These are phyloP conservation scores for Discostella stelligeroides DNA, from an alignment of 108 stramenopile species.

Conservation along the genomic window DNA sequence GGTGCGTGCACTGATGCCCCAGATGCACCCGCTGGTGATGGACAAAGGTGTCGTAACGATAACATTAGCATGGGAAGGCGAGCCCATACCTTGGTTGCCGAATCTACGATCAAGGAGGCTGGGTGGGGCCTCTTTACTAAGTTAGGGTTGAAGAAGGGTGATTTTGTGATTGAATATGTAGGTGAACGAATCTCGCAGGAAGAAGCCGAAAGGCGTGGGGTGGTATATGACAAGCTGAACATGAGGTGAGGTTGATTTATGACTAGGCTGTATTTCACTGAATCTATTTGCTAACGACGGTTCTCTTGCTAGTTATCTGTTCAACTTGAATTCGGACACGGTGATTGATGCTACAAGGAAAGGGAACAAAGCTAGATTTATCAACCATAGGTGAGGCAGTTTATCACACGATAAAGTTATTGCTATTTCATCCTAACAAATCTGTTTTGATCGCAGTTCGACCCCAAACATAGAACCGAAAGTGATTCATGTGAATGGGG, in stretches of 20 bases:
- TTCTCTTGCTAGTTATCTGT: constrained; percentile 55
- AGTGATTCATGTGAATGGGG: constrained; percentile 72
- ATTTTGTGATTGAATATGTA: constrained; percentile 83
- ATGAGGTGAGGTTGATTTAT: constrained; percentile 39
- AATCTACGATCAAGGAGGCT: constrained; percentile 62
- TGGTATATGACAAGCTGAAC: constrained; percentile 75
- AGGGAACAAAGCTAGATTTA: constrained; percentile 82
- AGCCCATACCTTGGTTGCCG: constrained; percentile 61
- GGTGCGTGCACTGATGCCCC: constrained; percentile 68
- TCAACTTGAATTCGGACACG: constrained; percentile 75
- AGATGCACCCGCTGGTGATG: constrained; percentile 35
- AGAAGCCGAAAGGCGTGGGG: constrained; percentile 85
- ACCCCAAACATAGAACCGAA: constrained; percentile 72
- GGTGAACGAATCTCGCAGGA: constrained; percentile 85
- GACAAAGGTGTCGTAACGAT: constrained; percentile 75
- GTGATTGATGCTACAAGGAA: constrained; percentile 79
- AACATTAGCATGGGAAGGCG: constrained; percentile 71
- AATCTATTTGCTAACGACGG: neutral
- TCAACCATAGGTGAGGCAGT: constrained; percentile 62
- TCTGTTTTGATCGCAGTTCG: constrained; percentile 14
- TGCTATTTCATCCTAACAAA: neutral
- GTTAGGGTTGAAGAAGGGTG: constrained; percentile 68
- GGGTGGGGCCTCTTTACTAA: constrained; percentile 87
- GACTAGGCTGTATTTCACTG: neutral
- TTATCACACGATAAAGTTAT: neutral